These are phyloP conservation scores for Filobasidium floriforme DNA, from an alignment of 768 basidiomycete species.

Conservation along the genomic window DNA sequence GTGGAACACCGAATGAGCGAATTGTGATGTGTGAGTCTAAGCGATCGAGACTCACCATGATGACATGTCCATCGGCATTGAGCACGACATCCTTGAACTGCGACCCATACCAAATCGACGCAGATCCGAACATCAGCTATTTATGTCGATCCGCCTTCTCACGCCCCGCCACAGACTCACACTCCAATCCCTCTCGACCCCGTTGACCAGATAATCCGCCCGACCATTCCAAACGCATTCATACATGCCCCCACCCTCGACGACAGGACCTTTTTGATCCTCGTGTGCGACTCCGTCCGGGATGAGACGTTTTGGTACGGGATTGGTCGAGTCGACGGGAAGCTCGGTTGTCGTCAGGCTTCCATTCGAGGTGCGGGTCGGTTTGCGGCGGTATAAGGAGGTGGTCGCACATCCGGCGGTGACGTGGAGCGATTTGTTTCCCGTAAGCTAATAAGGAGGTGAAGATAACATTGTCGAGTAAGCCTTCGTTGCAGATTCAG, in stretches of 20 bases:
- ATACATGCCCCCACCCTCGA: slow-evolving; percentile 36
- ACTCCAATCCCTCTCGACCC: slow-evolving; percentile 44
- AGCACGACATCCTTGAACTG: slow-evolving; percentile 39
- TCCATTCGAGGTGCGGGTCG: background rate
- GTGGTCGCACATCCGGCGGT: slow-evolving; percentile 40
- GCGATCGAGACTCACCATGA: slow-evolving; percentile 30
- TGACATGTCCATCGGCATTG: slow-evolving; percentile 36
- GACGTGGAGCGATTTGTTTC: slow-evolving; percentile 34
- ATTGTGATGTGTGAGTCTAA: background rate
- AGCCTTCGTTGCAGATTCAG: no score
- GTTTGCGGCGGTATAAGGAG: slow-evolving; percentile 35
- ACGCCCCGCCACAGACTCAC: slow-evolving; percentile 17
- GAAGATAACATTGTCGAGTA: no score
- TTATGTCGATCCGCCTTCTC: background rate
- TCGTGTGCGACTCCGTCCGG: background rate
- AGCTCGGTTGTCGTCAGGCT: background rate
- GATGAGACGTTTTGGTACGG: background rate
- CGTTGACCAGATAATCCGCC: slow-evolving; percentile 42
- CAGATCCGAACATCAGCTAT: background rate
- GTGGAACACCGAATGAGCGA: background rate
- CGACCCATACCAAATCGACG: background rate
- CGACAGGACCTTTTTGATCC: slow-evolving; percentile 17
- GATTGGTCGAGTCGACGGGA: background rate
- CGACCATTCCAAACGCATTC: slow-evolving; percentile 37
- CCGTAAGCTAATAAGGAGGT: slow-evolving; percentile 32